Evolutionary conservation across 1,284 basidiomycete species (phyloP), one percentile per base, ranked within the genome.

Genomic region (Fomitiporia mediterranea): DNA sequence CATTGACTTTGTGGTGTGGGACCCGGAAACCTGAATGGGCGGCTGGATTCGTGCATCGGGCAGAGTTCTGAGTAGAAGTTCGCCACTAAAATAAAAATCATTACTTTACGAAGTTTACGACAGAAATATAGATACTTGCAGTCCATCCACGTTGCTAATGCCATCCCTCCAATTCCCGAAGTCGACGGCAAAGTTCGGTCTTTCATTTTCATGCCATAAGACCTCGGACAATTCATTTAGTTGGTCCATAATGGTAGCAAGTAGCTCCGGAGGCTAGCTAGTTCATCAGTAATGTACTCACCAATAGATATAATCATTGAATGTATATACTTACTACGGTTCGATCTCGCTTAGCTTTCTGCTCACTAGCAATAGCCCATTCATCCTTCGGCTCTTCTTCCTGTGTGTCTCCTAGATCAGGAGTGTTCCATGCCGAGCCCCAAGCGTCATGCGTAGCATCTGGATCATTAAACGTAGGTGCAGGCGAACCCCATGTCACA

Each of bases 281-380:
- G 43, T 40, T 51, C 47, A n/a, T n/a, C n/a, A n/a, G n/a, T n/a
- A 30, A 56, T 27, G 56, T 51, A 56, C 50, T 21, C 49, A 50
- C 57, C 54, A 43, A 8, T 51, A 48, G 55, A 15, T 32, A 9
- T n/a, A 11, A 15, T 3, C 23, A 35, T 32, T 46, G 30, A 48
- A 19, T 55, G 11, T 35, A 23, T 37, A 37, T 60, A 77, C 83
- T 68, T 69, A 88, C 87, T 66, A 87, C 80, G 66, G 76, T 73
- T 48, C 74, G 75, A 65, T 87, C 80, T 63, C 80, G 73, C 59
- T 73, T 77, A 59, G 78, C 78, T 63, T 85, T 84, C 61, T 77
- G 71, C 63, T 72, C 72, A 60, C 72, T 77, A 3, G 86, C 84
- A n/a, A 69, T 64, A 61, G 84, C 83, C 86, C 87, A 89, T 67